Percentiles rank a stretch among this genome's conserved stretches.
Conservation (phyloP, 2,329 filamentous ascomycete species). For the Gremmenia infestans region DNA sequence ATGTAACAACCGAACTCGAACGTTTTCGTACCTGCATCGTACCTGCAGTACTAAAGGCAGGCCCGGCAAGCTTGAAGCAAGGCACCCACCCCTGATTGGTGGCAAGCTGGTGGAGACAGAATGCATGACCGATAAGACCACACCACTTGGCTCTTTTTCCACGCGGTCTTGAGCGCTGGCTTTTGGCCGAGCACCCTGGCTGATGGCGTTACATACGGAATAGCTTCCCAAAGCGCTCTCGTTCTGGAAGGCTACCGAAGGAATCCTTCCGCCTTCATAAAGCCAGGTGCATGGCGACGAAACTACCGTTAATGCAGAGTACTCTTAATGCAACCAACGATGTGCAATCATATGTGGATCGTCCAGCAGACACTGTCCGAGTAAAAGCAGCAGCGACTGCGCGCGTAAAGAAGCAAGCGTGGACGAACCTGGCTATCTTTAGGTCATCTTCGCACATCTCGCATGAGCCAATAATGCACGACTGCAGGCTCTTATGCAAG, state of each 20-base stretch:
- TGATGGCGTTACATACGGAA: not conserved
- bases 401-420: conserved; percentile 1
- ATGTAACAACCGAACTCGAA: too few species aligned
- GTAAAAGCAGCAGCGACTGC: conserved; percentile 4
- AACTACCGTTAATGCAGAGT: not conserved
- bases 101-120: not conserved
- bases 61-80: not conserved
- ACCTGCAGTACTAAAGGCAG: conserved; percentile 21
- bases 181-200: not conserved
- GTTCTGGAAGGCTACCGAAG: conserved; percentile 24
- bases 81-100: not conserved
- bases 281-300: not conserved
- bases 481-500: conserved; percentile 4
- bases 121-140: conserved; percentile 9
- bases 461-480: conserved; percentile 11
- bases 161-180: not conserved
- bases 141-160: not conserved
- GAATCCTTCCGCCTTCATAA: not conserved
- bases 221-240: conserved; percentile 1
- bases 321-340: not conserved
- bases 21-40: conserved; percentile 27
- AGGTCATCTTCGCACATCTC: conserved; percentile 6
- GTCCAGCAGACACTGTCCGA: not conserved
- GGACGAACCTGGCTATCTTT: conserved; percentile 9
- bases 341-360: not conserved